Evolutionary conservation across 148 eudicot species (phyloP).

Genomic region (Nyssa sinensis): DNA sequence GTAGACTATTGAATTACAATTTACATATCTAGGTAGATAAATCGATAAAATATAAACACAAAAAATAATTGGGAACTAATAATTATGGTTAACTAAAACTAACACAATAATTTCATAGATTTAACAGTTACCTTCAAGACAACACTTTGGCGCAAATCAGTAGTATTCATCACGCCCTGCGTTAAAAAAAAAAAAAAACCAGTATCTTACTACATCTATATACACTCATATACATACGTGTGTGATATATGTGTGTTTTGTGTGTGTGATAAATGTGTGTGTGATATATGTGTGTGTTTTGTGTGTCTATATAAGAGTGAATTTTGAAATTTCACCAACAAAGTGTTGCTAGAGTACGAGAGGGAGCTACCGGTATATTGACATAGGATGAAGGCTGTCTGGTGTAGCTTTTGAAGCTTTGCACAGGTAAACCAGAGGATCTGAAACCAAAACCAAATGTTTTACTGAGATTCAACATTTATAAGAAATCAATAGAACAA

Average conservation of each 20-base stretch:
- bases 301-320: background rate
- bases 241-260: background rate
- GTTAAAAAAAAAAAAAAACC: background rate
- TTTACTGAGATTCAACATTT: background rate
- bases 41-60: background rate
- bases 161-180: slow-evolving; percentile 31
- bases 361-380: slow-evolving; percentile 33
- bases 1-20: background rate
- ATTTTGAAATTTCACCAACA: background rate
- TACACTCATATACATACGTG: background rate
- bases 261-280: background rate
- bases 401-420: slow-evolving; percentile 28
- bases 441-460: slow-evolving; percentile 28
- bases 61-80: background rate
- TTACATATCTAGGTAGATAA: too few relatives aligned
- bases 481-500: background rate
- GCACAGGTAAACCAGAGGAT: slow-evolving; percentile 33
- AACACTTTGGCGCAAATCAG: slow-evolving; percentile 22
- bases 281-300: background rate
- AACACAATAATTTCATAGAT: background rate
- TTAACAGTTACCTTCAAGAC: slow-evolving; percentile 33
- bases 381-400: slow-evolving; percentile 29
- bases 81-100: background rate
- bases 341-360: background rate
- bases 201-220: background rate